Evolutionary conservation across 2,329 filamentous ascomycete species (phyloP).

Genomic region (Fusarium sp.): DNA sequence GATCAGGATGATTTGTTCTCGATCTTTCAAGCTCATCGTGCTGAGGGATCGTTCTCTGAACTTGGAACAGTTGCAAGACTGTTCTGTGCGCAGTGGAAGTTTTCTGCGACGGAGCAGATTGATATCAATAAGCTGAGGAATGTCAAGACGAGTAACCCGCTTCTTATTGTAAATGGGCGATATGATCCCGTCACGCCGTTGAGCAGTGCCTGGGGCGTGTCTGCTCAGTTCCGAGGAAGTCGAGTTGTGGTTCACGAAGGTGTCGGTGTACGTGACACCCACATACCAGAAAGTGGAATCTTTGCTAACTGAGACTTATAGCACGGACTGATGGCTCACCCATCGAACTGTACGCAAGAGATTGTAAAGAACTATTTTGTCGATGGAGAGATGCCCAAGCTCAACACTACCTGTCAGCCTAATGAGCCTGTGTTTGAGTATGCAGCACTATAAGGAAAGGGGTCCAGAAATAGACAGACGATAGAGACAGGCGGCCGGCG

Average conservation of each 20-base stretch:
- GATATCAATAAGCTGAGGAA: neutral
- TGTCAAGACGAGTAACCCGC: neutral
- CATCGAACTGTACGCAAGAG: neutral
- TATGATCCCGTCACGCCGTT: neutral
- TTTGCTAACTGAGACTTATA: neutral
- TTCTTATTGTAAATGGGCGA: neutral
- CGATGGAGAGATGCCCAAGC: neutral
- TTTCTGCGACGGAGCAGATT: neutral
- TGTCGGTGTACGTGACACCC: neutral
- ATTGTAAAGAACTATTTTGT: neutral
- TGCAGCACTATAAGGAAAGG: neutral
- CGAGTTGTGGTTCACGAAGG: constrained; percentile 7
- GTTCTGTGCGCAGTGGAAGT: neutral
- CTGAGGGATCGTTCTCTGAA: neutral
- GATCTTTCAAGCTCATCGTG: constrained; percentile 1
- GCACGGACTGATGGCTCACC: neutral
- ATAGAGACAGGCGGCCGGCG: neutral
- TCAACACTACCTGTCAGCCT: neutral
- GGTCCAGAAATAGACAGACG: rapidly evolving
- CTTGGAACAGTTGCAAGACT: rapidly evolving
- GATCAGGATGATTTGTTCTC: neutral
- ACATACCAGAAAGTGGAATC: rapidly evolving
- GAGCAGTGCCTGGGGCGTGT: neutral
- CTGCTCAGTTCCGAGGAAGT: neutral
- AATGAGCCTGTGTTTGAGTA: neutral